Evolutionary conservation across 2,329 filamentous ascomycete genomes (phyloP).

Genomic region (Allantophomopsis cytisporea): DNA sequence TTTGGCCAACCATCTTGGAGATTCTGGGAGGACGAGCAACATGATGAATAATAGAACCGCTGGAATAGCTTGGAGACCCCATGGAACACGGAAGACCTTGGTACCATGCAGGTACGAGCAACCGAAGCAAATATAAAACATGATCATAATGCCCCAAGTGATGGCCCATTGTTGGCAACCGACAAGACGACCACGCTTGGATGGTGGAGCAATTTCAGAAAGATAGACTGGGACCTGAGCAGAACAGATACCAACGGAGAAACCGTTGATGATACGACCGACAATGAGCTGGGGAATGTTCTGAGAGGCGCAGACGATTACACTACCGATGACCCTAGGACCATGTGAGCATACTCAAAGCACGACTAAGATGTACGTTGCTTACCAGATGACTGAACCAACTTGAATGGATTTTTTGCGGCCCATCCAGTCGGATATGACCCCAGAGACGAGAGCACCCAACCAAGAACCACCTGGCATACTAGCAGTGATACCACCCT

Average conservation of each 20-base stretch:
- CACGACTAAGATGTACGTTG: too few relatives aligned
- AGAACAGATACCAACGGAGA: slow-evolving; percentile 53
- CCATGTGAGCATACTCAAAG: slow-evolving; percentile 11
- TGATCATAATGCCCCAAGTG: slow-evolving; percentile 56
- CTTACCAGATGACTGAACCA: slow-evolving; percentile 28
- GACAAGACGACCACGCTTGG: slow-evolving; percentile 49
- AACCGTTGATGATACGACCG: slow-evolving; percentile 46
- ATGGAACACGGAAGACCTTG: slow-evolving; percentile 48
- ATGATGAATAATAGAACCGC: slow-evolving; percentile 41
- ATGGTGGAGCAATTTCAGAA: slow-evolving; percentile 46
- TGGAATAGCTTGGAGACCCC: slow-evolving; percentile 50
- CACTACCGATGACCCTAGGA: slow-evolving; percentile 42
- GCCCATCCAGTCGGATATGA: slow-evolving; percentile 40
- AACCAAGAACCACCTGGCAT: slow-evolving; percentile 62
- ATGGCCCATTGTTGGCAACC: slow-evolving; percentile 62
- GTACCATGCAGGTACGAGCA: slow-evolving; percentile 44
- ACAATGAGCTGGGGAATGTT: slow-evolving; percentile 40
- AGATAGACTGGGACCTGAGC: slow-evolving; percentile 58
- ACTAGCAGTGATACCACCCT: slow-evolving; percentile 53
- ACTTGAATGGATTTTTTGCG: slow-evolving; percentile 33
- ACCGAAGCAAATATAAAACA: slow-evolving; percentile 57
- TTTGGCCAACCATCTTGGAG: slow-evolving; percentile 48
- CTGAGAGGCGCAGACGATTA: slow-evolving; percentile 42
- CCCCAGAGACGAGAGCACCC: slow-evolving; percentile 45
- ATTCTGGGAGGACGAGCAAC: slow-evolving; percentile 47